These are phyloP conservation scores for Pythium sukuiense DNA, from an alignment of 352 stramenopile genomes.

Conservation along the genomic window DNA sequence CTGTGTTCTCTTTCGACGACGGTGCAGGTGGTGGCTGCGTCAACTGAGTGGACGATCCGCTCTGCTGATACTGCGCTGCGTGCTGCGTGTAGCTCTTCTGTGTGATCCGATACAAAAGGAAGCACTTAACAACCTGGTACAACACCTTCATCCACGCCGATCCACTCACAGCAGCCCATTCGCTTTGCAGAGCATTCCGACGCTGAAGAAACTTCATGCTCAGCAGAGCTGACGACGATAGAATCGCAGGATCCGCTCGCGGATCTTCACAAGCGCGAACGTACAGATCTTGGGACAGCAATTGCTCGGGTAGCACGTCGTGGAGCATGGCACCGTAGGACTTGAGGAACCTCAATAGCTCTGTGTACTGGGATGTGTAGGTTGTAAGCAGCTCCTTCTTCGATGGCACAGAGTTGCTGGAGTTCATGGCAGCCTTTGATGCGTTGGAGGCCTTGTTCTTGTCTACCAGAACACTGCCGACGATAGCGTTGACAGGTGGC, in stretches of 20 bases:
- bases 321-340: constrained; percentile 91
- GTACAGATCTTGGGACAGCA: constrained; percentile 82
- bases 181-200: constrained; percentile 48
- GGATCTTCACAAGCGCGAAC: constrained; percentile 74
- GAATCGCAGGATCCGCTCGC: constrained; percentile 44
- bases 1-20: constrained; percentile 20
- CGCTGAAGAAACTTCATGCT: constrained; percentile 57
- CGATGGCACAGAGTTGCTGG: constrained; percentile 20
- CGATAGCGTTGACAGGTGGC: constrained; percentile 38
- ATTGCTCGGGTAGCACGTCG: constrained; percentile 76
- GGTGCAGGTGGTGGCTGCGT: constrained; percentile 12
- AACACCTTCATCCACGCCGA: constrained; percentile 87
- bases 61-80: constrained; percentile 1
- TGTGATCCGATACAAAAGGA: constrained; percentile 89
- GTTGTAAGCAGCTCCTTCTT: constrained; percentile 65
- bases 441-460: constrained; percentile 27
- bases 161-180: constrained; percentile 51
- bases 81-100: constrained; percentile 65
- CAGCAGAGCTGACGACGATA: constrained; percentile 38
- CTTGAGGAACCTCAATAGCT: constrained; percentile 91
- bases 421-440: not conserved
- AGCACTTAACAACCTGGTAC: constrained; percentile 92
- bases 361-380: constrained; percentile 71
- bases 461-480: constrained; percentile 28
- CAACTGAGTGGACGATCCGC: not conserved